phyloP scores from a whole-genome alignment of 2,329 filamentous ascomycete species.

The Alternaria dauci region DNA sequence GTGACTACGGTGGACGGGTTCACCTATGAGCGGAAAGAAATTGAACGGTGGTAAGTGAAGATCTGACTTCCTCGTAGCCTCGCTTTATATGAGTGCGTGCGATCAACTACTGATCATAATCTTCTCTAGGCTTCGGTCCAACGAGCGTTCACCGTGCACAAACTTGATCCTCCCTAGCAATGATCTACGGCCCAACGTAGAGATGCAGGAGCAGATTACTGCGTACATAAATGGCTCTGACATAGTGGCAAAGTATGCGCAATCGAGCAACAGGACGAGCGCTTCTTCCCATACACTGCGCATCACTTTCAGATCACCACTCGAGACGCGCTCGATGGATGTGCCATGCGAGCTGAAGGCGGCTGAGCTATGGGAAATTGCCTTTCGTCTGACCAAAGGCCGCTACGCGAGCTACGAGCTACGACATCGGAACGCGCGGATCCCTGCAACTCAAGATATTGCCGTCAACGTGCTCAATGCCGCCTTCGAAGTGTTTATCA shows the following conservation, averaged over 20 bases:
- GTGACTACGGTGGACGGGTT: constrained; percentile 44
- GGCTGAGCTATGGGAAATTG: not conserved
- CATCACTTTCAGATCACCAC: not conserved
- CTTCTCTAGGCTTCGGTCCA: not conserved
- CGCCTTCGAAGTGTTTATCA: not conserved
- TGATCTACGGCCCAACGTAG: not conserved
- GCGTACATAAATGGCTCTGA: not conserved
- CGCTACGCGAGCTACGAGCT: not conserved
- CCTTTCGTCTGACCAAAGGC: not conserved
- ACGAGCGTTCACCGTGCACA: not conserved
- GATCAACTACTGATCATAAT: not conserved
- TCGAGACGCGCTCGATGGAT: not conserved
- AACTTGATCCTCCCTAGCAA: not conserved
- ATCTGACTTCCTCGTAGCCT: not conserved
- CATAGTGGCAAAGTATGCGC: not conserved
- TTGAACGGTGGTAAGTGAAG: not conserved
- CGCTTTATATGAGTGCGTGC: not conserved
- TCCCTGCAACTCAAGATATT: not conserved
- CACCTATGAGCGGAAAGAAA: constrained; percentile 41
- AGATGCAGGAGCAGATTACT: not conserved
- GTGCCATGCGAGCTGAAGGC: not conserved
- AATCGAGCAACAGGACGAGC: not conserved
- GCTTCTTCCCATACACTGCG: not conserved
- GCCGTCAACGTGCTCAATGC: not conserved
- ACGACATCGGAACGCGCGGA: not conserved